Base-by-base conservation (phyloP, 441 rosid genomes). In the Adansonia grandidieri region DNA sequence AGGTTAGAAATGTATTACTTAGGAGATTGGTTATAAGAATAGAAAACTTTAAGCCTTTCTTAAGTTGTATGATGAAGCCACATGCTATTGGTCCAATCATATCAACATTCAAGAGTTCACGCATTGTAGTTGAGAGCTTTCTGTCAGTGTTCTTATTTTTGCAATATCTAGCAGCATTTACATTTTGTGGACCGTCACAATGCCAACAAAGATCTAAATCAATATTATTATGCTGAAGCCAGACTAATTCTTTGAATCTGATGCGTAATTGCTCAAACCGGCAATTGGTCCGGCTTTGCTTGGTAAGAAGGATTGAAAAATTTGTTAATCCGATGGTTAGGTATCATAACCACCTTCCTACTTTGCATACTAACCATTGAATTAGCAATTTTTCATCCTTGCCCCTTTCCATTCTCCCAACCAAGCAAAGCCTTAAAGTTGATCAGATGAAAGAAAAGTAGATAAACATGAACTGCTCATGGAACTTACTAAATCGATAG, bases 51-150 rank as follows among this genome's bases (percentile, higher is more conserved):
- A 24, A 73, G 37, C 57, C 54, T 24, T 20, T 15, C 20, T 50
- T 15, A 44, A 17, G 37, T 68, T 28, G 19, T 4, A 48, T 13
- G 14, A 60, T 17, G 15, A n/a, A 47, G 22, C 48, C 5, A 14
- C 53, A 22, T 24, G 11, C 73, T 63, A 24, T n/a, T 54, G 9
- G 22, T 9, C 70, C 44, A 54, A 40, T 45, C 44, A 56, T 62
- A 42, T 53, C 37, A 76, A 53, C 51, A 76, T 44, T 53, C 40
- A 63, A 62, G 51, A 80, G 9, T 42, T 57, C 76, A 73, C 3
- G 64, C 15, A 54, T 22, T 9, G 22, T 17, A 48, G 42, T 47
- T 20, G 2, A 69, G 10, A 9, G 28, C 37, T 37, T 13, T 24
- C 63, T 1, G 2, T 53, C 22, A 4, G 7, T 44, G 53, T 42